These are phyloP conservation scores for Phlegmacium glaucopus DNA, from an alignment of 768 basidiomycete genomes.

Conservation along the genomic window DNA sequence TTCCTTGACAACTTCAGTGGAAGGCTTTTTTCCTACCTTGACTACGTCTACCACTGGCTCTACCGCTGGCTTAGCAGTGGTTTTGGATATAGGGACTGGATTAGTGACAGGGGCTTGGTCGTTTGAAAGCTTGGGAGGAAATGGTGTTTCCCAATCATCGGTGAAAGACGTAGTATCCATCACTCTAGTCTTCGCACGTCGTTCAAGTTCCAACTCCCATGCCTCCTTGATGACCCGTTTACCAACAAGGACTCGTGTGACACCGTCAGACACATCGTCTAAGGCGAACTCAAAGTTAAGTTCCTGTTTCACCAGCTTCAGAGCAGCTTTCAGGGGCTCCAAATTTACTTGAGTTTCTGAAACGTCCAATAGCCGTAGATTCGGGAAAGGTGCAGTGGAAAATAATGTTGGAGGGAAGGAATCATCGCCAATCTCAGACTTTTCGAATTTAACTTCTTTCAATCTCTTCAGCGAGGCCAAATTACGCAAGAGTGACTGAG, in stretches of 20 bases:
- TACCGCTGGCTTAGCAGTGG: conserved; percentile 2
- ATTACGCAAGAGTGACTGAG: conserved; percentile 40
- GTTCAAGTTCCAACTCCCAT: conserved; percentile 79
- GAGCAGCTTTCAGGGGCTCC: conserved; percentile 40
- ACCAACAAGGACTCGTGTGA: conserved; percentile 58
- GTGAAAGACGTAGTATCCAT: conserved; percentile 28
- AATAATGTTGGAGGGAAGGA: conserved; percentile 46
- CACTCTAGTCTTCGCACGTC: conserved; percentile 39
- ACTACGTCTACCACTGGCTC: neutral
- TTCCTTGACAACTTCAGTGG: conserved; percentile 51
- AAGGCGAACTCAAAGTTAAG: conserved; percentile 52
- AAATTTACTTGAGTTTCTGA: conserved; percentile 59
- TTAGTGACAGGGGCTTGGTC: conserved; percentile 4
- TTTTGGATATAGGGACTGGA: conserved; percentile 9
- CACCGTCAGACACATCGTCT: conserved; percentile 51
- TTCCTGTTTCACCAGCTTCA: conserved; percentile 46
- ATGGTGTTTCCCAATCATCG: conserved; percentile 1
- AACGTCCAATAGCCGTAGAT: conserved; percentile 57
- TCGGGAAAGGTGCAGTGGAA: conserved; percentile 41
- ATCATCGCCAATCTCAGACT: conserved; percentile 58
- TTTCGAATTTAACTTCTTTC: conserved; percentile 53
- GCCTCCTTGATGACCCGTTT: conserved; percentile 69
- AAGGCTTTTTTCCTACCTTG: conserved; percentile 11
- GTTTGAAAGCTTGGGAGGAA: conserved; percentile 5
- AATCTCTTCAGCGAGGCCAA: conserved; percentile 48